phyloP scores from a whole-genome alignment of 495 filamentous ascomycete genomes.

The Trichocladium antarcticum region DNA sequence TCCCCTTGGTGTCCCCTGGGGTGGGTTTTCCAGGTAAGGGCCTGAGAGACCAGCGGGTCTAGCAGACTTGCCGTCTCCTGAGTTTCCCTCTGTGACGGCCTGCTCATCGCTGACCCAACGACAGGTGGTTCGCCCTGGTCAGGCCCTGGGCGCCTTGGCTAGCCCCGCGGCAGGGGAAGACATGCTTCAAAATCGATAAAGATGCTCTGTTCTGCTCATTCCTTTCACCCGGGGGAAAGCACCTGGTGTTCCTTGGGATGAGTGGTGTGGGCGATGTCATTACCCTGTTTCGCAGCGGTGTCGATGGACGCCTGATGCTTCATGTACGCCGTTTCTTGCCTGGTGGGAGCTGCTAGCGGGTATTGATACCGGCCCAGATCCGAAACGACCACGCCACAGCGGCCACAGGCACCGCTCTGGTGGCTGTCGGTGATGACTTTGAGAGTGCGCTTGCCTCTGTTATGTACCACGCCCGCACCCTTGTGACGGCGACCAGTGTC shows the following conservation, averaged over 20 bases:
- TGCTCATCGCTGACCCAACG: conserved; percentile 15
- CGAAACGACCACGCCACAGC: conserved; percentile 50
- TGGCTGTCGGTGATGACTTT: conserved; percentile 62
- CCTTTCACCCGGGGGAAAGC: conserved; percentile 57
- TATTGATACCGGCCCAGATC: conserved; percentile 23
- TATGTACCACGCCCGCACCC: conserved; percentile 72
- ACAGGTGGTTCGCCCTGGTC: conserved; percentile 65
- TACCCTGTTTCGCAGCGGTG: conserved; percentile 57
- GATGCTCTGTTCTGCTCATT: conserved; percentile 78
- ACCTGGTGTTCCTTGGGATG: conserved; percentile 73
- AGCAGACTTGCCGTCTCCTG: too few relatives aligned
- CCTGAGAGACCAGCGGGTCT: not conserved
- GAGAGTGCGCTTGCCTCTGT: conserved; percentile 68
- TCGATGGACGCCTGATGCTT: conserved; percentile 54
- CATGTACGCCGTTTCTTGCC: conserved; percentile 37
- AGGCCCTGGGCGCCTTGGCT: conserved; percentile 79
- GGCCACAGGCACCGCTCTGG: conserved; percentile 54
- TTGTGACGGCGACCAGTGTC: conserved; percentile 36
- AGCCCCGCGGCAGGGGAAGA: conserved; percentile 70
- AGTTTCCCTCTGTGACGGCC: too few relatives aligned
- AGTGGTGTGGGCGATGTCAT: conserved; percentile 64
- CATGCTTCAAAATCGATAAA: conserved; percentile 52
- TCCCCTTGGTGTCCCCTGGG: conserved; percentile 54
- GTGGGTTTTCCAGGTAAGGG: conserved; percentile 31
- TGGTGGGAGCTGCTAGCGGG: not conserved